Base-by-base conservation (phyloP, 805 yeast genomes). In the Torulaspora microellipsoides region DNA sequence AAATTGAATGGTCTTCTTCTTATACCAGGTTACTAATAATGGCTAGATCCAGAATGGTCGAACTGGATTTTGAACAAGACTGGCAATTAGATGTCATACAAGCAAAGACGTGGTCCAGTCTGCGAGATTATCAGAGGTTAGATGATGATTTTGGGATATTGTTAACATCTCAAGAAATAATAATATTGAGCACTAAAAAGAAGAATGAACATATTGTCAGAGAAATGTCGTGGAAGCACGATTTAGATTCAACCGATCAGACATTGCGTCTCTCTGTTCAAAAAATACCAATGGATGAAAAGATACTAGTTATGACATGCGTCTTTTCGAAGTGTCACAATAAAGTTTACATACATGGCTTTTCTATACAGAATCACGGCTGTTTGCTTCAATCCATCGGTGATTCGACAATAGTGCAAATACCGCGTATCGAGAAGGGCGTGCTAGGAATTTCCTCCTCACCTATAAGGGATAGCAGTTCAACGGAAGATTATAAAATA, bases 221-320 rank as follows among this genome's bases (percentile, higher is more conserved):
- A 45, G 46, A 77, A 2, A 54, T 87, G 1, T 75, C 90, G 0
- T 85, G 95, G 90, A 83, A 81, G 47, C 96, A 88, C 60, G 76
- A 66, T 47, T 61, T 84, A 15, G 72, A 73, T 34, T 69, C 74
- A 7, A 49, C 59, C 0, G 95, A 86, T 52, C 72, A 75, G 1
- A 71, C 86, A 0, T 52, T 81, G 42, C 65, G 59, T 40, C 43
- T 83, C 41, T 49, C 59, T 2, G 56, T 72, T 1, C 57, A 64
- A 10, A 42, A 54, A 8, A 32, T 59, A 3, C 53, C 52, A 3
- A 34, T 37, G 25, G 43, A 37, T 10, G 38, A 34, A 14, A 35
- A 27, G 3, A 38, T 39, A 6, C 36, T 49, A 3, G 40, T 54
- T 31, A 37, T 54, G 25, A 42, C 45, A 3, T 51, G 51, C 34